A percentile compares a stretch with the other conserved stretches of the same genome.
Evolutionary conservation across 176 grass and related monocot species (phyloP).

Genomic region (Eragrostis nindensis): DNA sequence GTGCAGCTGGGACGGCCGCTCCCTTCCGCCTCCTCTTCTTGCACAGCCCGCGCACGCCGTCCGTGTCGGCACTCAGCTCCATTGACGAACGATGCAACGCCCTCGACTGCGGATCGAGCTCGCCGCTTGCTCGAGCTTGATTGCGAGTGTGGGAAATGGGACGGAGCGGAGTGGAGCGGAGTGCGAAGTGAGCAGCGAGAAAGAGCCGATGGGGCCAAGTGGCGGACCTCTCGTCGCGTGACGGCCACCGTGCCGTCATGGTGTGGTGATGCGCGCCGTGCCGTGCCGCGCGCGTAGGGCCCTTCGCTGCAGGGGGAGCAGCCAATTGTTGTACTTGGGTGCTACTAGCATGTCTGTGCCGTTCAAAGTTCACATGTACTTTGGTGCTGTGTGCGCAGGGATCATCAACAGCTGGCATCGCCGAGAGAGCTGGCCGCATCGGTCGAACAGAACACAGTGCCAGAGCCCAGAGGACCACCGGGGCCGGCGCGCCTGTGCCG

Average conservation of each 20-base stretch:
- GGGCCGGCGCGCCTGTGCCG: background rate
- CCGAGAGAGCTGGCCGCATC: background rate
- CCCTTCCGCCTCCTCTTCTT: background rate
- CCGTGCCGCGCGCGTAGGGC: too few species aligned
- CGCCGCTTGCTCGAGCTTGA: too few species aligned
- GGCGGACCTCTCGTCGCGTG: conserved; percentile 3
- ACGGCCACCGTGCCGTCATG: background rate
- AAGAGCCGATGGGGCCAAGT: background rate
- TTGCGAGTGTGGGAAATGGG: too few species aligned
- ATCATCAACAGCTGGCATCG: background rate
- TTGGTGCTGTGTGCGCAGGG: background rate
- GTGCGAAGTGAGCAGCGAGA: background rate
- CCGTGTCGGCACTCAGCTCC: background rate
- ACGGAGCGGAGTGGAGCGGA: too few species aligned
- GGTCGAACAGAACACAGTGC: background rate
- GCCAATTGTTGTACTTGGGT: too few species aligned
- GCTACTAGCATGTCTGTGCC: background rate
- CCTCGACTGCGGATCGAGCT: too few species aligned
- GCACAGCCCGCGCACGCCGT: conserved; percentile 14
- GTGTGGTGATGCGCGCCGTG: too few species aligned
- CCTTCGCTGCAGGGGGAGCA: too few species aligned
- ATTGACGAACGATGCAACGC: background rate
- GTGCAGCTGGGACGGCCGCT: background rate
- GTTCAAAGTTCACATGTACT: conserved; percentile 41
- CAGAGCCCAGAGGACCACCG: too few species aligned